A percentile compares a stretch with the other conserved stretches of the same genome.
Evolutionary conservation across 495 filamentous ascomycete genomes (phyloP).

Genomic region (Barbatosphaeria neglecta): DNA sequence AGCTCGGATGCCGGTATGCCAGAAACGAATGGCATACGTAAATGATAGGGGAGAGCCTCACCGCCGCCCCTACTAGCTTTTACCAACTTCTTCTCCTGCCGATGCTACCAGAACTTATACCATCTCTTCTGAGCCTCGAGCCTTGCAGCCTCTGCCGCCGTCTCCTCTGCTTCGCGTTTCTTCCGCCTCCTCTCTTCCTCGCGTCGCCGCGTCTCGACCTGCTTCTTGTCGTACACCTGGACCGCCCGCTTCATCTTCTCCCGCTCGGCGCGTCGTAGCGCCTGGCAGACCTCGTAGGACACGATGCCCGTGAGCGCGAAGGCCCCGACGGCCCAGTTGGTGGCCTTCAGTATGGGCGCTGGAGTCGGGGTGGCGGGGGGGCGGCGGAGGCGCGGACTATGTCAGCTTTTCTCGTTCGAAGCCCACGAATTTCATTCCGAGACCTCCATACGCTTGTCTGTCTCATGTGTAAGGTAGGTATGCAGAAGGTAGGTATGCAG

Average conservation of each 20-base stretch:
- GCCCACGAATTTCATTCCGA: no score
- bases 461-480: no score
- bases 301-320: conserved; percentile 52
- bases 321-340: conserved; percentile 74
- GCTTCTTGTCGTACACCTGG: conserved; percentile 65
- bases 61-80: not conserved
- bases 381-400: no score
- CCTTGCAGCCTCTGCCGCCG: conserved; percentile 22
- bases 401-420: conserved; percentile 4
- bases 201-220: conserved; percentile 47
- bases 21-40: not conserved
- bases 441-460: not conserved
- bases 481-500: no score
- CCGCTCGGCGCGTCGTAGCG: conserved; percentile 55
- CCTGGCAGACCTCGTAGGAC: conserved; percentile 74
- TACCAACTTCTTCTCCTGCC: not conserved
- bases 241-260: conserved; percentile 69
- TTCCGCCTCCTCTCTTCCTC: conserved; percentile 35
- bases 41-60: not conserved
- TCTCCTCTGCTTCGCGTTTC: conserved; percentile 41
- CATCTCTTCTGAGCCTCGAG: conserved; percentile 18
- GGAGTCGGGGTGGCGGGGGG: no score
- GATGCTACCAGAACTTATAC: conserved; percentile 42
- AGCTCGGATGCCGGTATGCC: not conserved
- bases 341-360: conserved; percentile 41